Percentiles rank a stretch among this genome's conserved stretches.
Conservation (phyloP, 2,329 filamentous ascomycete species). For the Fusarium sp. region DNA sequence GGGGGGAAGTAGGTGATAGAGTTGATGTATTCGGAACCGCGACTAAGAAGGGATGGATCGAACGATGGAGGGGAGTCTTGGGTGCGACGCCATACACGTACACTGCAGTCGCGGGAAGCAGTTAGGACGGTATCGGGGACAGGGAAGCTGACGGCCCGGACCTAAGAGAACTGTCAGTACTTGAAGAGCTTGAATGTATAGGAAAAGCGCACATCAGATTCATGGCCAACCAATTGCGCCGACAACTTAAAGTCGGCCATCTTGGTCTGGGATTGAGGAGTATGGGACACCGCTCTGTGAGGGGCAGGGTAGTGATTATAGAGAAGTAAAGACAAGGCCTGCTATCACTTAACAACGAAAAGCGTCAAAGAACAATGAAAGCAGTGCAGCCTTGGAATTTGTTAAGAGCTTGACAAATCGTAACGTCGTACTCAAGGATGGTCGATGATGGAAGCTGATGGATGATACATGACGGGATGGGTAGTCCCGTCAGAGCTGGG, state of each 20-base stretch:
- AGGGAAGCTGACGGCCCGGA: conserved; percentile 87
- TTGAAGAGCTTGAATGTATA: not conserved
- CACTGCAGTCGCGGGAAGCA: conserved; percentile 90
- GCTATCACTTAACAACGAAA: conserved; percentile 22
- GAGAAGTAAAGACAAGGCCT: conserved; percentile 14
- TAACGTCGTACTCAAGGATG: conserved; percentile 10
- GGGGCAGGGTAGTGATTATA: conserved; percentile 13
- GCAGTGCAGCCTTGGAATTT: conserved; percentile 18
- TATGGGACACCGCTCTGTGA: conserved; percentile 15
- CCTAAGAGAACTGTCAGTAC: conserved; percentile 63
- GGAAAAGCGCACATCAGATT: conserved; percentile 81
- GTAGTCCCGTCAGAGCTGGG: conserved; percentile 3
- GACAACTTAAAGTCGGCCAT: conserved; percentile 93
- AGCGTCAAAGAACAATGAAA: conserved; percentile 15
- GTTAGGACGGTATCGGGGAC: conserved; percentile 79
- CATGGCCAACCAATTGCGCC: conserved; percentile 87
- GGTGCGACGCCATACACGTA: conserved; percentile 84
- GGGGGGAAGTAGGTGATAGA: conserved; percentile 81
- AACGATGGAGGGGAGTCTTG: conserved; percentile 76
- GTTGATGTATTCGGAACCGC: conserved; percentile 90
- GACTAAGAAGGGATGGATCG: conserved; percentile 81
- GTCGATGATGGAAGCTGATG: conserved; percentile 47
- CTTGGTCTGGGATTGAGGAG: conserved; percentile 48
- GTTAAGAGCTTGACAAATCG: conserved; percentile 18
- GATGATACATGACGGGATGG: not conserved